Evolutionary conservation across 176 grass and related monocot species (phyloP).

Genomic region (Otatea glauca): DNA sequence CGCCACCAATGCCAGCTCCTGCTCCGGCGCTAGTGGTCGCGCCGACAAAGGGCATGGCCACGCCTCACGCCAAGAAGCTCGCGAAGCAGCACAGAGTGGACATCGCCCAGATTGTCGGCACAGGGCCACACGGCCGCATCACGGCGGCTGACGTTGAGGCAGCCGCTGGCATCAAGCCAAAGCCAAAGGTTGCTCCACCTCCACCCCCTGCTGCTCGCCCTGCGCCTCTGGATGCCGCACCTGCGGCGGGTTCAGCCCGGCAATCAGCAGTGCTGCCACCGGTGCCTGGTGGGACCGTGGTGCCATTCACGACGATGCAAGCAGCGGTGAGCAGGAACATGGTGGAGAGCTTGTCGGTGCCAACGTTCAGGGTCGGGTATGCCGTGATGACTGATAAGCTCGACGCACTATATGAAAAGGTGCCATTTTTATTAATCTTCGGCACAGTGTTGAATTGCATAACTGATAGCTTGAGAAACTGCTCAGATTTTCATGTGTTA

Average conservation of each 20-base stretch:
- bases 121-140: constrained; percentile 67
- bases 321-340: constrained; percentile 87
- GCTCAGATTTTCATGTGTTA: background rate
- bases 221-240: background rate
- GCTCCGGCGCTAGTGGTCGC: constrained; percentile 28
- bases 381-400: constrained; percentile 71
- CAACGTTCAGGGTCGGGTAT: constrained; percentile 74
- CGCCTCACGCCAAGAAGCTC: constrained; percentile 85
- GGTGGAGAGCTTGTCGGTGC: constrained; percentile 81
- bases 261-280: constrained; percentile 43
- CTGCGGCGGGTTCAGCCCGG: constrained; percentile 1
- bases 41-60: constrained; percentile 50
- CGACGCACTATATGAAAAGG: constrained; percentile 78
- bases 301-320: constrained; percentile 90
- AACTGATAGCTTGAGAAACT: background rate
- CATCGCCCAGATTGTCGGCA: constrained; percentile 55
- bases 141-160: constrained; percentile 72
- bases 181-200: constrained; percentile 35
- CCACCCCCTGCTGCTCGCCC: constrained; percentile 19
- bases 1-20: constrained; percentile 29
- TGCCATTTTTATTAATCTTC: constrained; percentile 31
- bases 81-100: constrained; percentile 82
- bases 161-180: constrained; percentile 69
- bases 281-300: constrained; percentile 58
- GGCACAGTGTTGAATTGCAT: background rate